A percentile compares a stretch with the other conserved stretches of the same genome.
Evolutionary conservation across 345 rosid genomes (phyloP).

Genomic region (Aquilaria sinensis): DNA sequence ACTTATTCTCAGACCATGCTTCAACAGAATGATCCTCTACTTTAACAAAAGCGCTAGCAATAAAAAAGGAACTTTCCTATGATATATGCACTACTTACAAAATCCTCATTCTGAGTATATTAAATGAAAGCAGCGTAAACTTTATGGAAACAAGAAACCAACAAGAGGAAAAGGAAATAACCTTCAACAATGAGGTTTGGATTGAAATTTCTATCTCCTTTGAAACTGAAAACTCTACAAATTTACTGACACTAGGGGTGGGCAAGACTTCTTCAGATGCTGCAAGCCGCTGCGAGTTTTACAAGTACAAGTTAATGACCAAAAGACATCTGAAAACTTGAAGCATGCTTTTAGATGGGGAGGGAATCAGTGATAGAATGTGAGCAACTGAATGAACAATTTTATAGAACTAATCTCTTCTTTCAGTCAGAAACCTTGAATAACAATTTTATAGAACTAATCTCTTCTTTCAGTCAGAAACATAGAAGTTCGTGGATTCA

Average conservation of each 20-base stretch:
- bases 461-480: conserved; percentile 1
- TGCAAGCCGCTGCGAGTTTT: conserved; percentile 65
- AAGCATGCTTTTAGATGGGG: background rate
- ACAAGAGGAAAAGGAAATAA: conserved; percentile 5
- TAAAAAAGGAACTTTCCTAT: too few relatives aligned
- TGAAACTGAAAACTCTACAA: conserved; percentile 37
- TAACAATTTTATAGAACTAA: too few relatives aligned
- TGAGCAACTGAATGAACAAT: too few relatives aligned
- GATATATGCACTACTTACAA: too few relatives aligned
- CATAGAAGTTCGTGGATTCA: conserved; percentile 19
- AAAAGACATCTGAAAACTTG: background rate
- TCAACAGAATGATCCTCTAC: too few relatives aligned
- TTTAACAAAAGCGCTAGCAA: too few relatives aligned
- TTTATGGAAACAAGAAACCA: background rate
- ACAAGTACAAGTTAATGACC: conserved; percentile 8
- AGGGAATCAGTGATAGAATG: too few relatives aligned
- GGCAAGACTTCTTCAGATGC: conserved; percentile 76
- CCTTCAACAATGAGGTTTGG: conserved; percentile 52
- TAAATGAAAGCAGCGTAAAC: background rate
- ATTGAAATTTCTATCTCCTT: conserved; percentile 54
- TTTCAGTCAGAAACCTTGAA: conserved; percentile 2
- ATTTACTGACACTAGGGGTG: conserved; percentile 35
- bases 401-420: too few relatives aligned
- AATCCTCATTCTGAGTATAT: too few relatives aligned
- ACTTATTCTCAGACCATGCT: too few relatives aligned